These are phyloP conservation scores for Juglanconis juglandina DNA, from an alignment of 2,329 filamentous ascomycete species.

Conservation along the genomic window DNA sequence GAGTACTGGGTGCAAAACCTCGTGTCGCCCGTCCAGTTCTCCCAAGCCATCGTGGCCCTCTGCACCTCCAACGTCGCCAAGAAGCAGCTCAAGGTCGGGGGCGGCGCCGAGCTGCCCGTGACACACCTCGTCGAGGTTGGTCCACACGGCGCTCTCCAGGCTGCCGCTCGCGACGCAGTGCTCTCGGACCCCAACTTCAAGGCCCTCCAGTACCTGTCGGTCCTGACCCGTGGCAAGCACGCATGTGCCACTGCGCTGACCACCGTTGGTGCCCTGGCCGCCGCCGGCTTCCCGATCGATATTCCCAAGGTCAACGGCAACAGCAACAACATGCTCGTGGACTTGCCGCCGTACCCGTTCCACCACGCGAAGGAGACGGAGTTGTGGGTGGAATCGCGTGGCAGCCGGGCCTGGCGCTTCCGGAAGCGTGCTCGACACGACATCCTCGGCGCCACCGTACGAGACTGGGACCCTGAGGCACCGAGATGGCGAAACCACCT, in stretches of 20 bases:
- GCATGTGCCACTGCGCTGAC: conserved; percentile 4
- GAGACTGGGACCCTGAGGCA: conserved; percentile 29
- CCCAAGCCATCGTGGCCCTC: conserved; percentile 15
- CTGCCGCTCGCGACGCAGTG: conserved; percentile 23
- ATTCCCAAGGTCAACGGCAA: conserved; percentile 9
- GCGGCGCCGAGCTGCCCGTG: conserved; percentile 13
- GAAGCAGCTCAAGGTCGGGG: conserved; percentile 15
- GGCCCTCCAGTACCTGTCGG: conserved; percentile 9
- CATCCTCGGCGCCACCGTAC: conserved; percentile 33
- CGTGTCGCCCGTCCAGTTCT: conserved; percentile 13
- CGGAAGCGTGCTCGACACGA: conserved; percentile 36
- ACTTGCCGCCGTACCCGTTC: conserved; percentile 45
- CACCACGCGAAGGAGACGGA: conserved; percentile 34
- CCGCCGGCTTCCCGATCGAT: conserved; percentile 3
- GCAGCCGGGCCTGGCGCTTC: conserved; percentile 32
- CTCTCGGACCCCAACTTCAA: conserved; percentile 13
- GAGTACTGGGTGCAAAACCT: conserved; percentile 22
- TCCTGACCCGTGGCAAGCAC: conserved; percentile 9
- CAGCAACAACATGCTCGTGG: conserved; percentile 18
- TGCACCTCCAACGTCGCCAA: conserved; percentile 16
- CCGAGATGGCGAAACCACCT: conserved; percentile 33
- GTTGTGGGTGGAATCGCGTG: conserved; percentile 34
- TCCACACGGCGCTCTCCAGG: conserved; percentile 27
- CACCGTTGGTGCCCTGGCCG: conserved; percentile 7
- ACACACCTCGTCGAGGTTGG: conserved; percentile 29